A percentile compares a stretch with the other conserved stretches of the same genome.
Evolutionary conservation across 352 stramenopile genomes (phyloP).

Genomic region (Phytophthora macrochlamydospora): DNA sequence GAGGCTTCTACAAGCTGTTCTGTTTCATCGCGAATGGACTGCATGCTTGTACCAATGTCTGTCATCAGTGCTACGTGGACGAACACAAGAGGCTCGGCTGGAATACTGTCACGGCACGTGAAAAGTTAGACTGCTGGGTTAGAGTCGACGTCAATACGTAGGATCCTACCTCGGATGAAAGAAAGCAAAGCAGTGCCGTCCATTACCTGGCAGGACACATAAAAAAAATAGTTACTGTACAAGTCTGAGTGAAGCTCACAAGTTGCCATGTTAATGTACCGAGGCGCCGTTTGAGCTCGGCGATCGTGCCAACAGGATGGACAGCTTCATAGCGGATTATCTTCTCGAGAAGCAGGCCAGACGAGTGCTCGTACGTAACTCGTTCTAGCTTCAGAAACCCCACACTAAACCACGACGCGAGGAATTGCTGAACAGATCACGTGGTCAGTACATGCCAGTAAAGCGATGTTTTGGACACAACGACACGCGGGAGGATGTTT

Average conservation of each 20-base stretch:
- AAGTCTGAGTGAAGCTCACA: neutral
- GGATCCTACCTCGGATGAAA: constrained; percentile 89
- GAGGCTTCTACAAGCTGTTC: constrained; percentile 65
- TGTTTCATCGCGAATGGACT: constrained; percentile 86
- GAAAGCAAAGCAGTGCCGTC: constrained; percentile 93
- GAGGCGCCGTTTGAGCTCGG: constrained; percentile 92
- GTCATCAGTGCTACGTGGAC: constrained; percentile 94
- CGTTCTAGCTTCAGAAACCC: constrained; percentile 90
- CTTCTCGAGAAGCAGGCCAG: constrained; percentile 93
- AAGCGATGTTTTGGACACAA: neutral
- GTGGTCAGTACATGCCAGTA: neutral
- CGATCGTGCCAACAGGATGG: constrained; percentile 93
- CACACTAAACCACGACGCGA: constrained; percentile 93
- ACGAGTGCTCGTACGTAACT: constrained; percentile 94
- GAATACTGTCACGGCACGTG: constrained; percentile 46
- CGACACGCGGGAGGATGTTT: neutral
- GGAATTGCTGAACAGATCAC: constrained; percentile 63
- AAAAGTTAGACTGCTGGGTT: constrained; percentile 1
- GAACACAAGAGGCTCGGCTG: constrained; percentile 94
- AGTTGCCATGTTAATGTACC: constrained; percentile 35
- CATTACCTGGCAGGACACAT: constrained; percentile 37
- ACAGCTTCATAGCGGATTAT: constrained; percentile 96
- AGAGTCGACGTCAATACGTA: neutral
- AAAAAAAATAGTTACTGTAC: neutral
- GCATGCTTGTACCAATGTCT: constrained; percentile 91